Evolutionary conservation across 805 yeast genomes (phyloP).

Genomic region (Kazachstania viticola): DNA sequence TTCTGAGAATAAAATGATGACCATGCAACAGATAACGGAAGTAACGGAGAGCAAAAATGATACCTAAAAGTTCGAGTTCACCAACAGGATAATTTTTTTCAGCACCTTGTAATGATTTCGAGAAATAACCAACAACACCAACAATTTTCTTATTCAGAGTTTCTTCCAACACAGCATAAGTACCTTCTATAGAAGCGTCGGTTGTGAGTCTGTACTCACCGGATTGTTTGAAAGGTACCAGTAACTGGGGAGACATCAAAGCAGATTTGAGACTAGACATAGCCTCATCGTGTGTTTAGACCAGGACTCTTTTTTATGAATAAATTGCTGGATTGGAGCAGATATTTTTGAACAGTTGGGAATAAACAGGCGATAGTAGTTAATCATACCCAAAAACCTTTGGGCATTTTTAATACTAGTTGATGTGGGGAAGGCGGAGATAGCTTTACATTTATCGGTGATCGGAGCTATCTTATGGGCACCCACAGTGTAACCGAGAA

Average conservation of each 20-base stretch:
- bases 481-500: constrained; percentile 6
- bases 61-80: constrained; percentile 9
- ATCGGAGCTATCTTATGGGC: constrained; percentile 6
- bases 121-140: constrained; percentile 8
- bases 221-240: constrained; percentile 2
- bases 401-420: constrained; percentile 8
- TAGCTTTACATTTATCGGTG: constrained; percentile 9
- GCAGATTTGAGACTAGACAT: no score
- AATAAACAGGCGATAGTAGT: constrained; percentile 10
- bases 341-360: constrained; percentile 6
- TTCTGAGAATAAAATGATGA: constrained; percentile 3
- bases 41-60: constrained; percentile 6
- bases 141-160: constrained; percentile 3
- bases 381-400: constrained; percentile 9
- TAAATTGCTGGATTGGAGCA: constrained; percentile 5
- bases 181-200: constrained; percentile 8
- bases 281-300: no score
- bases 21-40: constrained; percentile 7
- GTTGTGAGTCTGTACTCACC: constrained; percentile 6
- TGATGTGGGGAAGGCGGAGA: constrained; percentile 2
- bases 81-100: constrained; percentile 7
- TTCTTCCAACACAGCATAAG: constrained; percentile 11
- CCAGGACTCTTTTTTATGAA: constrained; percentile 1
- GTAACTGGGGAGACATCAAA: constrained; percentile 2
- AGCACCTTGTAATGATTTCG: constrained; percentile 32